Conservation (phyloP, 345 rosid species). For the Brassica napus region DNA sequence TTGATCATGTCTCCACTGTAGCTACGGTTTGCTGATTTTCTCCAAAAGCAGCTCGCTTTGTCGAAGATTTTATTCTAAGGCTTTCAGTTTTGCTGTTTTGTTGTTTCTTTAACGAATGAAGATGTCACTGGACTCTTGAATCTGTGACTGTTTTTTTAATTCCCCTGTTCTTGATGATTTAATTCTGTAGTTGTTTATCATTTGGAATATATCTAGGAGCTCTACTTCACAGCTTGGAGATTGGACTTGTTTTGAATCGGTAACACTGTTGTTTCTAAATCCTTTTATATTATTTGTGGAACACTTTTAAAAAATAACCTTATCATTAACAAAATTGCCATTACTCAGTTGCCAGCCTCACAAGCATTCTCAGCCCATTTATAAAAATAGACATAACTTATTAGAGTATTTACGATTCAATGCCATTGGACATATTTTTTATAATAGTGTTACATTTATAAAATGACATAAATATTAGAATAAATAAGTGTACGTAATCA, state of each 20-base stretch:
- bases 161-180: background rate
- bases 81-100: slow-evolving; percentile 28
- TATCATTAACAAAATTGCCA: no score
- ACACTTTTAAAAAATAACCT: no score
- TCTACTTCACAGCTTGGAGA: slow-evolving; percentile 13
- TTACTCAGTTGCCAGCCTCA: no score
- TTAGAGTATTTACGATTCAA: no score
- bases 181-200: slow-evolving; percentile 11
- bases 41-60: background rate
- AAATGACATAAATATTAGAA: no score
- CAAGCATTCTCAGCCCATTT: no score
- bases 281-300: no score
- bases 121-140: background rate
- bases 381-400: no score
- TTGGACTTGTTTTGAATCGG: slow-evolving; percentile 22
- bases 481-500: no score
- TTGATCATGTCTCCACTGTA: slow-evolving; percentile 18
- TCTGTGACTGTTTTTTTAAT: background rate
- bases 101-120: background rate
- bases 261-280: slow-evolving; percentile 13
- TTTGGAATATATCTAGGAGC: slow-evolving; percentile 14
- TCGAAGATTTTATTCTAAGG: background rate
- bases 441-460: no score
- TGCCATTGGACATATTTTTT: no score
- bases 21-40: slow-evolving; percentile 43